Percentiles rank a stretch among this genome's conserved stretches.
These are phyloP conservation scores for Venturia aucupariae DNA, from an alignment of 2,329 filamentous ascomycete species.

Conservation along the genomic window DNA sequence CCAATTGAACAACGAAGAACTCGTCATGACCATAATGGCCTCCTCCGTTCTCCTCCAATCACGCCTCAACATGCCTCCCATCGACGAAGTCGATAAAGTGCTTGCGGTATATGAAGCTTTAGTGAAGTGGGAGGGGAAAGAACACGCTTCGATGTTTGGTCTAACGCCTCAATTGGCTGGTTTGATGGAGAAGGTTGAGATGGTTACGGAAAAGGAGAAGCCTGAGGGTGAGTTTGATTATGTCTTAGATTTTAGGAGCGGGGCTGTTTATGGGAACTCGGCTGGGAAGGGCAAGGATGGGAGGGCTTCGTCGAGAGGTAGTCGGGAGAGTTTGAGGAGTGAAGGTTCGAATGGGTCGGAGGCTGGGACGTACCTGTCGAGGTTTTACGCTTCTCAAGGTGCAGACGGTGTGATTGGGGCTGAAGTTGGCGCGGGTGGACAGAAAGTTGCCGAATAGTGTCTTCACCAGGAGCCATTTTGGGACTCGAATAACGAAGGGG, in stretches of 20 bases:
- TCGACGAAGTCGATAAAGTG: background rate
- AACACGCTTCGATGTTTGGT: background rate
- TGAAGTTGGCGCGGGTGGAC: background rate
- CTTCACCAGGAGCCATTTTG: background rate
- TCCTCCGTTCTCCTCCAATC: constrained; percentile 4
- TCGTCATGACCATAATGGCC: constrained; percentile 1
- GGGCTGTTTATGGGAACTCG: background rate
- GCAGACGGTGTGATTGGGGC: background rate
- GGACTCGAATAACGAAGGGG: background rate
- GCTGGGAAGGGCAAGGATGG: background rate
- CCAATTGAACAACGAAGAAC: background rate
- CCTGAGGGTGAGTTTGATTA: background rate
- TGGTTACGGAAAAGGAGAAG: background rate
- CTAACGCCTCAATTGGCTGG: background rate
- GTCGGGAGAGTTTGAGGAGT: background rate
- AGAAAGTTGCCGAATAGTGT: background rate
- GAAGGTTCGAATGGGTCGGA: background rate
- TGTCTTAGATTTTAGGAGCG: background rate
- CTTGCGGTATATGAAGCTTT: background rate
- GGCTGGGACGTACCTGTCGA: background rate
- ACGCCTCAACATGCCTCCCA: background rate
- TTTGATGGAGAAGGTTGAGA: background rate
- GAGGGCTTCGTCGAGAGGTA: background rate
- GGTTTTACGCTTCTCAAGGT: background rate
- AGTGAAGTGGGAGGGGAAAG: background rate